Evolutionary conservation across 1,139 yeast species (phyloP).

Genomic region (Scheffersomyces lignicola): DNA sequence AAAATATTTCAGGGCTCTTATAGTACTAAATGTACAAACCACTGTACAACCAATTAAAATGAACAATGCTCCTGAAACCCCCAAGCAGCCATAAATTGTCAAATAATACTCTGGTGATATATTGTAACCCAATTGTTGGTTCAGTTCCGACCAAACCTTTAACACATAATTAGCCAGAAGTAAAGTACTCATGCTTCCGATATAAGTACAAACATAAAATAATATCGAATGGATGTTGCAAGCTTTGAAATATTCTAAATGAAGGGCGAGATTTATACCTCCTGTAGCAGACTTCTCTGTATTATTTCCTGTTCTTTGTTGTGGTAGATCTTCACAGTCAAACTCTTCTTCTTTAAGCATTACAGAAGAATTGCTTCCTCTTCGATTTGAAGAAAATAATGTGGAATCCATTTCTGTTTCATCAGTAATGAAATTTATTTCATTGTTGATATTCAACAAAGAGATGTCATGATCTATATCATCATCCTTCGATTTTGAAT

Average conservation of each 20-base stretch:
- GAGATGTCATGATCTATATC: no score
- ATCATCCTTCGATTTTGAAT: no score
- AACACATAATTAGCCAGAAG: slow-evolving; percentile 21
- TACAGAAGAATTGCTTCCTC: slow-evolving; percentile 19
- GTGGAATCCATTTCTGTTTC: no score
- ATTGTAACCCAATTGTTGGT: slow-evolving; percentile 20
- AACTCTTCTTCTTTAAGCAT: slow-evolving; percentile 15
- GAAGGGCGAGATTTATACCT: slow-evolving; percentile 22
- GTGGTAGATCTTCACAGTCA: slow-evolving; percentile 7
- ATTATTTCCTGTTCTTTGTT: slow-evolving; percentile 20
- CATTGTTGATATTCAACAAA: no score
- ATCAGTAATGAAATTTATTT: no score
- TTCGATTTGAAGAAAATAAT: slow-evolving; percentile 14
- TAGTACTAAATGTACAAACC: slow-evolving; percentile 24
- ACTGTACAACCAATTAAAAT: slow-evolving; percentile 21
- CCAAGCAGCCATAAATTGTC: slow-evolving; percentile 25
- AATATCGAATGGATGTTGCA: slow-evolving; percentile 20
- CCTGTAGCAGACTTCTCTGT: slow-evolving; percentile 27
- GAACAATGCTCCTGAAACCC: slow-evolving; percentile 18
- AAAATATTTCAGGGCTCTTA: slow-evolving; percentile 21
- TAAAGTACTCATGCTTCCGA: slow-evolving; percentile 14
- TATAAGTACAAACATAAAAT: slow-evolving; percentile 17
- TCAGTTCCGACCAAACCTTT: slow-evolving; percentile 27
- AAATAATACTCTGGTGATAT: slow-evolving; percentile 16
- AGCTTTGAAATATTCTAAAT: slow-evolving; percentile 24